Percentiles rank a stretch among this genome's conserved stretches.
Conservation (phyloP, 2,329 filamentous ascomycete species). For the Dactylellina leptospora region DNA sequence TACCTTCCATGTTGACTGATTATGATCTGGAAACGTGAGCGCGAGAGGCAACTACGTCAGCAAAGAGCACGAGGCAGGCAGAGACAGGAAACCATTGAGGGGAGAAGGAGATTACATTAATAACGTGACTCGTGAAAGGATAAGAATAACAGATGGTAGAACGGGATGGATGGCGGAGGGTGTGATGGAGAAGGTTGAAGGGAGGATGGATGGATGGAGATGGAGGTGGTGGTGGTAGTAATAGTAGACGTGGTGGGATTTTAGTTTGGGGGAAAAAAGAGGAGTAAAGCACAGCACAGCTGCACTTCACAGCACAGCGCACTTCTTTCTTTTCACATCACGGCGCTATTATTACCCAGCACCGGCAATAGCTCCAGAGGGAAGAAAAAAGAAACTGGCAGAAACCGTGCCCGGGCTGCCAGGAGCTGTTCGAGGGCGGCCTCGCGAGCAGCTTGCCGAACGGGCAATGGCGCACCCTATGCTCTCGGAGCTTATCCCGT, state of each 20-base stretch:
- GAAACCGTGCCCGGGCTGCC: not conserved
- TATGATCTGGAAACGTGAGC: conserved; percentile 51
- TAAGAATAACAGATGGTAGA: conserved; percentile 60
- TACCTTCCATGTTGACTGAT: conserved; percentile 72
- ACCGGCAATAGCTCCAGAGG: not conserved
- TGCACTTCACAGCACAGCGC: not conserved
- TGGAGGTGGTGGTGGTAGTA: conserved; percentile 56
- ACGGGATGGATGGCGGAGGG: conserved; percentile 58
- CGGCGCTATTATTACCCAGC: too few species aligned
- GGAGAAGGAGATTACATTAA: conserved; percentile 36
- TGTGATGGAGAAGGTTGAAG: conserved; percentile 17
- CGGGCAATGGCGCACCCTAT: conserved; percentile 32
- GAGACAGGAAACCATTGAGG: conserved; percentile 56
- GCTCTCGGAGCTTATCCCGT: conserved; percentile 45
- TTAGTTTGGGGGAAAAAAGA: conserved; percentile 25
- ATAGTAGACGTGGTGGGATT: conserved; percentile 26
- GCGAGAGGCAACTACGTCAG: conserved; percentile 51
- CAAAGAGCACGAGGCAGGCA: conserved; percentile 35
- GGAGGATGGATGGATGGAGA: conserved; percentile 59
- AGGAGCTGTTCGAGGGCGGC: not conserved
- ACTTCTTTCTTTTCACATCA: too few species aligned
- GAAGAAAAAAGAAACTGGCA: not conserved
- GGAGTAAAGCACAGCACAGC: not conserved
- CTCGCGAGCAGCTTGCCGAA: conserved; percentile 52
- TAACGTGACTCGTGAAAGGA: conserved; percentile 47